Conservation (phyloP, 768 basidiomycete species). For the Suillus brevipes region DNA sequence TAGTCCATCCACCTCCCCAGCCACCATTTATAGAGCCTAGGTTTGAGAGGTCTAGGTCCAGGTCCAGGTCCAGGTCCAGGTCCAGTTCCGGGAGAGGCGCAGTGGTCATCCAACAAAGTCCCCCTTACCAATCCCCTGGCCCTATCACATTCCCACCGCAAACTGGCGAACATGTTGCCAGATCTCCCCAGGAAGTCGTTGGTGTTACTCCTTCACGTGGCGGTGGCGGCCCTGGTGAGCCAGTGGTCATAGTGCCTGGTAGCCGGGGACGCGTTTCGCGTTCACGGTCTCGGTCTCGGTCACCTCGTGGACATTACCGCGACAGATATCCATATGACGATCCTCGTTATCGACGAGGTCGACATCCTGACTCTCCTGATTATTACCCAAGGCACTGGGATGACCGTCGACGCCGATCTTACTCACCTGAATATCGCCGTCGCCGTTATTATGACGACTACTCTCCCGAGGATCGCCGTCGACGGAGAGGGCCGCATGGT, state of each 20-base stretch:
- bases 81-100: not conserved
- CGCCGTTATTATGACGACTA: conserved; percentile 4
- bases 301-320: conserved; percentile 16
- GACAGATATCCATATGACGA: conserved; percentile 9
- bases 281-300: conserved; percentile 19
- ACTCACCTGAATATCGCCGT: conserved; percentile 17
- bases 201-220: conserved; percentile 13
- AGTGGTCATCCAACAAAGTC: conserved; percentile 17
- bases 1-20: conserved; percentile 22
- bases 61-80: conserved; percentile 17
- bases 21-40: conserved; percentile 9
- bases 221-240: conserved; percentile 6
- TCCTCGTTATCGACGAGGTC: conserved; percentile 9
- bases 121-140: conserved; percentile 25
- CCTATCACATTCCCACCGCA: conserved; percentile 22
- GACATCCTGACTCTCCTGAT: conserved; percentile 10
- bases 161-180: conserved; percentile 10
- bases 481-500: conserved; percentile 1
- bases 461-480: conserved; percentile 14
- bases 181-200: conserved; percentile 26
- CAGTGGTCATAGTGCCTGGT: conserved; percentile 6
- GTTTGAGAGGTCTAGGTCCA: not conserved
- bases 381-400: not conserved
- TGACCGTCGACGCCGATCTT: conserved; percentile 10
- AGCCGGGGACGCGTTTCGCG: conserved; percentile 12